Conservation (phyloP, 1,139 yeast genomes). For the Geotrichum europaeum region DNA sequence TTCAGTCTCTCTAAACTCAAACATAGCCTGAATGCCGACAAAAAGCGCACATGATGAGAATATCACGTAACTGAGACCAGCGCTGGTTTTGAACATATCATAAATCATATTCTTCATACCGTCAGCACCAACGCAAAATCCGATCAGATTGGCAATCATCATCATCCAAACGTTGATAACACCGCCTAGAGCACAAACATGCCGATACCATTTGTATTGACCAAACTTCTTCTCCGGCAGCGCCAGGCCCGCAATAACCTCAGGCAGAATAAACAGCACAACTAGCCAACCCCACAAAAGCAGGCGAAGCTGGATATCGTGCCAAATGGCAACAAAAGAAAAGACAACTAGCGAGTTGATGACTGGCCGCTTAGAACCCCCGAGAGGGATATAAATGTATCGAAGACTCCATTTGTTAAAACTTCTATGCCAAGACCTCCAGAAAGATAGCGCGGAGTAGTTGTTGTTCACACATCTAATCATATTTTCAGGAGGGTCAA, state of each 20-base stretch:
- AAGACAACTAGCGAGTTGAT: conserved; percentile 81
- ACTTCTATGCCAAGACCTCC: conserved; percentile 99
- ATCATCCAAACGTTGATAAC: conserved; percentile 91
- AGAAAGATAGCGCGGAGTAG: conserved; percentile 84
- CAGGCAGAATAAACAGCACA: conserved; percentile 85
- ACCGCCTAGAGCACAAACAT: conserved; percentile 80
- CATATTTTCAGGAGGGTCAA: conserved; percentile 98
- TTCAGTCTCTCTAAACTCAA: conserved; percentile 83
- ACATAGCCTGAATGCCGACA: conserved; percentile 89
- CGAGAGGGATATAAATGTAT: conserved; percentile 77
- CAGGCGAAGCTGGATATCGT: conserved; percentile 81
- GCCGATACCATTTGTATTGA: conserved; percentile 55
- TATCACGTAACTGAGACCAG: conserved; percentile 61
- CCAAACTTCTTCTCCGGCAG: conserved; percentile 34
- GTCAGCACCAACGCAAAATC: conserved; percentile 87
- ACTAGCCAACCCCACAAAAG: conserved; percentile 95
- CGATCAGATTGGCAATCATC: conserved; percentile 95
- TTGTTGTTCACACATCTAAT: conserved; percentile 92
- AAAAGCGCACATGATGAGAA: conserved; percentile 63
- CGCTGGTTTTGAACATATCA: conserved; percentile 64
- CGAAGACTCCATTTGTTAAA: conserved; percentile 85
- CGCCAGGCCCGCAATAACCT: conserved; percentile 53
- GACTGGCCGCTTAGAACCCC: conserved; percentile 65
- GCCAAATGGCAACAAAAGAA: conserved; percentile 97
- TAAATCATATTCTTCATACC: conserved; percentile 63